Evolutionary conservation across 805 yeast species (phyloP), one percentile per base, ranked within the genome.

Genomic region (Wickerhamomyces bisporus): DNA sequence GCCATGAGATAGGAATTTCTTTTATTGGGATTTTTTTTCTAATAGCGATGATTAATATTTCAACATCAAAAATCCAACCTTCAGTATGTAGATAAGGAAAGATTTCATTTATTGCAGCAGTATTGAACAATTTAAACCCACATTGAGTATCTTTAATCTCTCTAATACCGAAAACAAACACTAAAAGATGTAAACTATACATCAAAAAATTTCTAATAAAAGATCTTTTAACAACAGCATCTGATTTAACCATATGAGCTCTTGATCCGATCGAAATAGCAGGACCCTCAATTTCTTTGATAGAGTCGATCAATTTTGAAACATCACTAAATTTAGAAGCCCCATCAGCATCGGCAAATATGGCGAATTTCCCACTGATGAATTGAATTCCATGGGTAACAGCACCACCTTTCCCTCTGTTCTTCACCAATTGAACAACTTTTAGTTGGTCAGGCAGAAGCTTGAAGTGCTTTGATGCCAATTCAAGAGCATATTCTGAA

Each of bases 1-100:
- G 96, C 98, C 98, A 93, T 43, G 83, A 83, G 28, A 93, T 86
- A 9, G 96, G 79, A 15, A 89, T 75, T 64, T 93, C 98, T 36
- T 62, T 65, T 33, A 89, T 70, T 4, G 73, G 70, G 28, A 91
- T 79, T 0, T 62, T 50, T 57, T 86, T 86, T 44, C 85, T 68
- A 48, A 77, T 75, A 1, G 89, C 96, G 42, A 93, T 65, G 38
- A 93, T 75, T 48, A 93, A 68, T 13, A 91, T 76, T 64, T 93
- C 98, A 24, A 93, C 97, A 57, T 93, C 98, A 62, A 93, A 93
- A 26, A 93, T 93, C 98, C 98, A 93, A 36, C 98, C 81, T 61
- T 93, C 98, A 10, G 95, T 91, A 60, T 91, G 97, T 84, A 93
- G 75, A 48, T 74, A 79, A 2, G 97, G 96, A 60, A 88, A 87